Evolutionary conservation across 1,284 basidiomycete species (phyloP).

Genomic region (Ceratobasidium sp.): DNA sequence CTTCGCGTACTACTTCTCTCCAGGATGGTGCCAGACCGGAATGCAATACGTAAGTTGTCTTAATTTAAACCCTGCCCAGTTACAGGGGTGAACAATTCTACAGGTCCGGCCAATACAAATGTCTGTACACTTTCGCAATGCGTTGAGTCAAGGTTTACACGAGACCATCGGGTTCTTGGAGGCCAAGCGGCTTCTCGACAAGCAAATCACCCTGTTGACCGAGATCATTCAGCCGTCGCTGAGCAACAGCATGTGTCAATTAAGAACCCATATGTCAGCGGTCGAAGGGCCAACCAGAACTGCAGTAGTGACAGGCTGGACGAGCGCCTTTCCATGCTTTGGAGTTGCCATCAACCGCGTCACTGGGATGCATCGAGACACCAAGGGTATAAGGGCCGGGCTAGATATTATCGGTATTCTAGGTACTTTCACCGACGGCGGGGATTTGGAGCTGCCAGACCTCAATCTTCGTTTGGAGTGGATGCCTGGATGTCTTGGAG

Average conservation of each 20-base stretch:
- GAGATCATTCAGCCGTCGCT: constrained; percentile 4
- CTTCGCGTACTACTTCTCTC: constrained; percentile 5
- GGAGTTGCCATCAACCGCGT: constrained; percentile 12
- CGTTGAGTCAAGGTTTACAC: background rate
- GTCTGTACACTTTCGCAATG: constrained; percentile 1
- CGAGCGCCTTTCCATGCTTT: constrained; percentile 15
- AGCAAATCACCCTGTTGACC: background rate
- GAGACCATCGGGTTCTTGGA: background rate
- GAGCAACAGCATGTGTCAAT: background rate
- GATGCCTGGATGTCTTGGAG: constrained; percentile 1
- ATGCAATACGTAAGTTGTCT: constrained; percentile 16
- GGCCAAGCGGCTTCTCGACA: constrained; percentile 5
- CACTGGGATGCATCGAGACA: constrained; percentile 2
- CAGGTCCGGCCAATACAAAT: constrained; percentile 14
- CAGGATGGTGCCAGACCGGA: constrained; percentile 21
- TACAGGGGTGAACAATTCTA: no score
- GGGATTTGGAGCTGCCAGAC: constrained; percentile 1
- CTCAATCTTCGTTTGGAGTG: constrained; percentile 4
- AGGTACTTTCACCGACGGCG: background rate
- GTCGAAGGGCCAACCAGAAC: constrained; percentile 1
- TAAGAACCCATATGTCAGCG: background rate
- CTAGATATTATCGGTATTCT: constrained; percentile 23
- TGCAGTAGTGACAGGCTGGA: background rate
- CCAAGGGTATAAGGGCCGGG: constrained; percentile 2
- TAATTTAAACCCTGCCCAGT: no score